Base-by-base conservation (phyloP, 345 rosid genomes). In the Sonneratia caseolaris region DNA sequence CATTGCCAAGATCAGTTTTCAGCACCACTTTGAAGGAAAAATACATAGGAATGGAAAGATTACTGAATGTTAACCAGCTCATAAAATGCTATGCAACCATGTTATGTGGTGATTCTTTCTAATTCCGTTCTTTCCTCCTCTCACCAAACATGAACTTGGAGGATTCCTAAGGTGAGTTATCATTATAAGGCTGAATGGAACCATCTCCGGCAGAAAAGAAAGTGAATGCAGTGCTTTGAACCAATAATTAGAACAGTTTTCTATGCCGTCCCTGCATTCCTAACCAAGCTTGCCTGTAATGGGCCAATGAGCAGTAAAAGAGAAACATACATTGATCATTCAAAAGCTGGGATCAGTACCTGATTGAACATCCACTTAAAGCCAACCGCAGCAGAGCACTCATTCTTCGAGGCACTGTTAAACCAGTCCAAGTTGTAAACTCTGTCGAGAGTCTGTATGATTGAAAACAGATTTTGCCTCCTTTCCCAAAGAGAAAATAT, bases 291-390 rank as follows among this genome's bases (percentile, higher is more conserved):
- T 42, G 45, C 45, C 45, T 2, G 45, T 42, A 42, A 42, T 42
- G 45, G 45, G 10, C 45, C 45, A 5, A 5, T 42, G 45, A 27
- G 37, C 12, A 59, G 9, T 3, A 22, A 24, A n/a, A 61, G 16
- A 24, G 24, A 61, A 22, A 24, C 19, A 2, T 8, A 3, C 8
- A 19, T 22, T 9, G n/a, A 56, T 18, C 27, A 22, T 24, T 22
- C 22, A 18, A 53, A 21, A 7, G 64, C 32, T 22, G 0, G 21
- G 70, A 40, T 7, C 37, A 68, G 42, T 82, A 91, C 98, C 91
- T 95, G 97, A 83, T 95, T 95, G 73, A 95, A 90, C 97, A 95
- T 92, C 99, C 99, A 95, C 84, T 95, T 95, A 86, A 92, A 92
- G 79, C 99, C 99, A 80, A 89, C 82, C 0, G 99, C 97, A 7